Evolutionary conservation across 441 rosid genomes (phyloP).

Genomic region (Hura crepitans): DNA sequence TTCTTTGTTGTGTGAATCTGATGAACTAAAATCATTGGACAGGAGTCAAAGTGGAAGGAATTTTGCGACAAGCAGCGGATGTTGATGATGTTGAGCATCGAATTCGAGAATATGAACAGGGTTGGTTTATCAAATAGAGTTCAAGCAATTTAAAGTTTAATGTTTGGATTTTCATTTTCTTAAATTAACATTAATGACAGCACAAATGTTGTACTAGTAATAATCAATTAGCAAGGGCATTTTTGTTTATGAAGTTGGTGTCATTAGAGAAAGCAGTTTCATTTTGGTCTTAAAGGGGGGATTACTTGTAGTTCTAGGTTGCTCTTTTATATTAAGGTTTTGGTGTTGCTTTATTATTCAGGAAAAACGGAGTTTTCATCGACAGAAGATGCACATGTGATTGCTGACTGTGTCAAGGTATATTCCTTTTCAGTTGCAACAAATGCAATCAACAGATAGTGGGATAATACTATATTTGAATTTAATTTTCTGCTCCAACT

Average conservation of each 20-base stretch:
- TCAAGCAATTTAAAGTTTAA: background rate
- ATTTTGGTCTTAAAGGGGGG: constrained; percentile 1
- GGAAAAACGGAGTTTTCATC: constrained; percentile 72
- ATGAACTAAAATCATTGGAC: constrained; percentile 33
- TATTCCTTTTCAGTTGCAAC: constrained; percentile 19
- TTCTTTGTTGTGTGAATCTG: constrained; percentile 18
- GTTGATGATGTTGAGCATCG: constrained; percentile 94
- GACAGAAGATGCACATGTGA: constrained; percentile 83
- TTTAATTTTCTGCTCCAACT: constrained; percentile 26
- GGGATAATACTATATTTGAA: constrained; percentile 19
- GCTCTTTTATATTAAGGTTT: constrained; percentile 7
- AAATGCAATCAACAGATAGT: constrained; percentile 12
- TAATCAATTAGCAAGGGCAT: background rate
- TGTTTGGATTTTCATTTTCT: background rate
- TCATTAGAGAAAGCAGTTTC: constrained; percentile 14
- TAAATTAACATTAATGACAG: background rate
- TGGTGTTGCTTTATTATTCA: constrained; percentile 35
- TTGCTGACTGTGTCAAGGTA: constrained; percentile 98
- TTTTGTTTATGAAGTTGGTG: constrained; percentile 11
- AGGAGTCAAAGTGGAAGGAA: constrained; percentile 91
- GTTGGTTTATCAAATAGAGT: constrained; percentile 37
- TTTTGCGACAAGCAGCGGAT: constrained; percentile 97
- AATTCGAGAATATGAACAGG: constrained; percentile 89
- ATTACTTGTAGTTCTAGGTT: constrained; percentile 7
- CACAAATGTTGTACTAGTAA: constrained; percentile 8